phyloP scores from a whole-genome alignment of 257 asterid species.

The Anisodus acutangulus region DNA sequence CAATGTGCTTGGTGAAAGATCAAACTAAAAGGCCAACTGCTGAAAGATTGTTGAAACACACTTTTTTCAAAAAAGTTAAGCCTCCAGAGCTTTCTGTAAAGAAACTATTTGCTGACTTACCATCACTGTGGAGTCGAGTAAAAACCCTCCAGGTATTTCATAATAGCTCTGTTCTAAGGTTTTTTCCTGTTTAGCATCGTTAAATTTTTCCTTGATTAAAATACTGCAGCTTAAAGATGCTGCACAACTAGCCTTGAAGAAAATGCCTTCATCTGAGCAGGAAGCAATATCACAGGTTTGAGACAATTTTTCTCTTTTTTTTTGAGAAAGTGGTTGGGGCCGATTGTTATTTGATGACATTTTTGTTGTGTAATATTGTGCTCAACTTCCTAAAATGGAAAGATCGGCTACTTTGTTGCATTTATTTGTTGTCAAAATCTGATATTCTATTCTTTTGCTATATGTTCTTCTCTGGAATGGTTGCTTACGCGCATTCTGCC shows the following conservation, averaged over 20 bases:
- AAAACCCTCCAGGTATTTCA: slow-evolving; percentile 83
- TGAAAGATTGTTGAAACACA: slow-evolving; percentile 84
- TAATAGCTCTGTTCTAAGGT: slow-evolving; percentile 26
- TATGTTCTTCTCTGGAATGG: slow-evolving; percentile 4
- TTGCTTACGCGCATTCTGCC: not conserved
- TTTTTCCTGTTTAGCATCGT: slow-evolving; percentile 28
- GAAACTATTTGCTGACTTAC: slow-evolving; percentile 80
- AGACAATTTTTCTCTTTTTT: slow-evolving; percentile 12
- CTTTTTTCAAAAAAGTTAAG: slow-evolving; percentile 87
- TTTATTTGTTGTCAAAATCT: slow-evolving; percentile 5
- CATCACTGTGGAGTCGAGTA: slow-evolving; percentile 90
- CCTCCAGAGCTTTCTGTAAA: slow-evolving; percentile 88
- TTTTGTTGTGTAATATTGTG: not conserved
- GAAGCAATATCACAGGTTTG: slow-evolving; percentile 97
- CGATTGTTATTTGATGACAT: not conserved
- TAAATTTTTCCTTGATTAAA: slow-evolving; percentile 36
- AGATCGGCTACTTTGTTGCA: not conserved
- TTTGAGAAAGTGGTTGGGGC: slow-evolving; percentile 57
- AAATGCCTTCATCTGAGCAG: slow-evolving; percentile 86
- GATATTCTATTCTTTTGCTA: not conserved
- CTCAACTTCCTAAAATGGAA: not conserved
- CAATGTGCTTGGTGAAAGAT: slow-evolving; percentile 99
- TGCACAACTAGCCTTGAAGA: slow-evolving; percentile 91
- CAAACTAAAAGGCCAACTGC: slow-evolving; percentile 98
- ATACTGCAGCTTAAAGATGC: slow-evolving; percentile 85